These are phyloP conservation scores for Trametes sp. DNA, from an alignment of 1,284 basidiomycete species.

Conservation along the genomic window DNA sequence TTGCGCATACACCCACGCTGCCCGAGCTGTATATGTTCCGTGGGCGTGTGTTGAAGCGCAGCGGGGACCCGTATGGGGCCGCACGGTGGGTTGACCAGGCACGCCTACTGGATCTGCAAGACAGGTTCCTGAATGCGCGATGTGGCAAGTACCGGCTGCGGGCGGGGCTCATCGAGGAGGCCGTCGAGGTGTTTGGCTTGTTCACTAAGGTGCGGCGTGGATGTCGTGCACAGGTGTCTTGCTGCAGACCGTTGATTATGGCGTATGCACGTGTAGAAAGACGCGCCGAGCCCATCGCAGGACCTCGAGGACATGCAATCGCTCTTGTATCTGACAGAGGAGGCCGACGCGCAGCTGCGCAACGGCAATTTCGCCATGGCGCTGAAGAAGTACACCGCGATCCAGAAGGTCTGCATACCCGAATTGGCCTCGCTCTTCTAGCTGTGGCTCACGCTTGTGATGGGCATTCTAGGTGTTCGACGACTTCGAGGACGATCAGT, in stretches of 20 bases:
- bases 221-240: background rate
- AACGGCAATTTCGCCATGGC: slow-evolving; percentile 80
- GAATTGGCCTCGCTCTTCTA: background rate
- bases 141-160: slow-evolving; percentile 91
- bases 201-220: slow-evolving; percentile 82
- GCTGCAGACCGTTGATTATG: background rate
- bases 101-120: slow-evolving; percentile 89
- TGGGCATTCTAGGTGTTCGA: slow-evolving; percentile 70
- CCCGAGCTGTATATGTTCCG: slow-evolving; percentile 91
- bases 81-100: slow-evolving; percentile 85
- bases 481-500: slow-evolving; percentile 95
- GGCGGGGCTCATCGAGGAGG: slow-evolving; percentile 81
- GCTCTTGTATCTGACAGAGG: slow-evolving; percentile 86
- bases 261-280: slow-evolving; percentile 64
- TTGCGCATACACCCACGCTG: slow-evolving; percentile 91
- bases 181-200: slow-evolving; percentile 74
- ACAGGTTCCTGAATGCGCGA: slow-evolving; percentile 96
- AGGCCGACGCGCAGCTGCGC: slow-evolving; percentile 76
- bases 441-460: background rate
- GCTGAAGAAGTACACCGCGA: slow-evolving; percentile 85
- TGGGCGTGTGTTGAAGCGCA: slow-evolving; percentile 87
- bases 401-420: slow-evolving; percentile 68
- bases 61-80: slow-evolving; percentile 83
- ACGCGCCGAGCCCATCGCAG: slow-evolving; percentile 75
- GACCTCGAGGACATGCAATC: slow-evolving; percentile 99